Evolutionary conservation across 2,329 filamentous ascomycete genomes (phyloP).

Genomic region (Neospermospora avenae): DNA sequence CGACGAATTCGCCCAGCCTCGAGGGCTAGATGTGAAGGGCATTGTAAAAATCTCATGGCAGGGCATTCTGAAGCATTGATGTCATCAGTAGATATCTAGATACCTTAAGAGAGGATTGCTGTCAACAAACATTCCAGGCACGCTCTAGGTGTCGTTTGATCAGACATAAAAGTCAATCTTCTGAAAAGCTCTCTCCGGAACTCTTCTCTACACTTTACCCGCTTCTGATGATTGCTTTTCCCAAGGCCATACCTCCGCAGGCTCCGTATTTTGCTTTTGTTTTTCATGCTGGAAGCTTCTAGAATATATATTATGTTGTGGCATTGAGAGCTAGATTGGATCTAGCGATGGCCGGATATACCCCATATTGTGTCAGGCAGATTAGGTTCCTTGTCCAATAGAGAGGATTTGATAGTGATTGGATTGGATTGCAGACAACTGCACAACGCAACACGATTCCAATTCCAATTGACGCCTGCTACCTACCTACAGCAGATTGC

Average conservation of each 20-base stretch:
- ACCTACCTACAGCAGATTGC: neutral
- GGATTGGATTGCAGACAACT: neutral
- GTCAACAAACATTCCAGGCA: no score
- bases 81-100: neutral
- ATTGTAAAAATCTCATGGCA: neutral
- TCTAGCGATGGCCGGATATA: neutral
- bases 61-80: neutral
- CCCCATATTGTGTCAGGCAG: neutral
- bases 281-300: conserved; percentile 10
- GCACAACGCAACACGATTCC: no score
- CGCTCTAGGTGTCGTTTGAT: no score
- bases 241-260: no score
- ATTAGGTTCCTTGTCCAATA: neutral
- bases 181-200: no score
- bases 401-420: neutral
- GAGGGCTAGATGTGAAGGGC: conserved; percentile 3
- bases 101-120: no score
- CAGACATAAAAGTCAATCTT: no score
- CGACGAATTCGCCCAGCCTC: no score
- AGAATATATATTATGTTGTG: conserved; percentile 5
- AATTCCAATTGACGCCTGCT: conserved; percentile 8
- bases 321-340: neutral
- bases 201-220: no score
- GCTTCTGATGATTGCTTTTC: no score
- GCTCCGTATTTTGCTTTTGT: neutral